A percentile compares a stretch with the other conserved stretches of the same genome.
These are phyloP conservation scores for Penicillium brevicompactum DNA, from an alignment of 2,329 filamentous ascomycete species.

Conservation along the genomic window DNA sequence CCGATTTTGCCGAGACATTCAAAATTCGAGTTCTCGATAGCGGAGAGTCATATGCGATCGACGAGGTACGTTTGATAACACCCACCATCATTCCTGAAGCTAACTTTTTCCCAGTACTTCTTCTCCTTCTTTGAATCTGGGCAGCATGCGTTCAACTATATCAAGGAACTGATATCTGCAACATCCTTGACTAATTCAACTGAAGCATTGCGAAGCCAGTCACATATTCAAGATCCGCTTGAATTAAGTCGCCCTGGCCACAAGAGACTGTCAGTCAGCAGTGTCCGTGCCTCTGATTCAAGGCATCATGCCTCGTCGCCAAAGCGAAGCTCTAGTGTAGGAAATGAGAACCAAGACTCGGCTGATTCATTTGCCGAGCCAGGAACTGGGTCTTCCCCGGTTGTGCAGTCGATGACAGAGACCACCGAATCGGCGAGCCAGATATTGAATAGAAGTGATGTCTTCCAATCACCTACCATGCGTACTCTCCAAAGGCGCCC, in stretches of 20 bases:
- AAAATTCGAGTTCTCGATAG: conserved; percentile 92
- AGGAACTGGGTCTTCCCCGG: conserved; percentile 70
- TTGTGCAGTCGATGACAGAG: conserved; percentile 71
- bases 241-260: conserved; percentile 19
- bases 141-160: conserved; percentile 76
- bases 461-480: conserved; percentile 80
- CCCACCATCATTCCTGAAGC: background rate
- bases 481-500: conserved; percentile 34
- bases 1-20: conserved; percentile 90
- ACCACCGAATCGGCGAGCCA: conserved; percentile 82
- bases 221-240: conserved; percentile 15
- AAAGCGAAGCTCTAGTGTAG: conserved; percentile 65
- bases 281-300: conserved; percentile 13
- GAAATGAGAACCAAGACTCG: conserved; percentile 61
- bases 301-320: conserved; percentile 23
- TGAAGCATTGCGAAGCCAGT: conserved; percentile 13
- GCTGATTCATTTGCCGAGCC: conserved; percentile 78
- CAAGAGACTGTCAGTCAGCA: conserved; percentile 26
- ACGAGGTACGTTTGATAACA: conserved; percentile 65
- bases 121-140: conserved; percentile 93
- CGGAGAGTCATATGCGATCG: conserved; percentile 90
- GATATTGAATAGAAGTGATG: conserved; percentile 81
- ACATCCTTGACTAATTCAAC: conserved; percentile 53
- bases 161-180: conserved; percentile 72
- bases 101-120: conserved; percentile 69